Conservation (phyloP, 768 basidiomycete species). For the Sarcodon aspratus region DNA sequence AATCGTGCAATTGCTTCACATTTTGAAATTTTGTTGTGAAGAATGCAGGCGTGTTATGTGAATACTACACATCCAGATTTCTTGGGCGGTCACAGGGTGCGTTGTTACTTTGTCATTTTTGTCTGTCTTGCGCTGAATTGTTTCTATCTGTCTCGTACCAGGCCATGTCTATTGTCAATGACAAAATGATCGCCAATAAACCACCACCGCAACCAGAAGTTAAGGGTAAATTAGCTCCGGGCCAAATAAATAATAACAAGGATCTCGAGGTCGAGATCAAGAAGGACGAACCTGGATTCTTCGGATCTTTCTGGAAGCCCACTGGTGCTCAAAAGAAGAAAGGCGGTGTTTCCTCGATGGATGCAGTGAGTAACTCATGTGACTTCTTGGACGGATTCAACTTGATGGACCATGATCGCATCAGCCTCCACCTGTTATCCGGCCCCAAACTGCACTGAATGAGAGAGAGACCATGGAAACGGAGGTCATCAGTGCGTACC, state of each 20-base stretch:
- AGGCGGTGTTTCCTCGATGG: constrained; percentile 46
- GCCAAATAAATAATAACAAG: constrained; percentile 80
- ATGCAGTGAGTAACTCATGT: constrained; percentile 29
- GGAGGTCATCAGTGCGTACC: constrained; percentile 92
- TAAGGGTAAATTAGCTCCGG: constrained; percentile 56
- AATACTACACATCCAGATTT: constrained; percentile 99
- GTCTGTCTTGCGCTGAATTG: constrained; percentile 1
- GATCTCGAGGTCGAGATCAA: constrained; percentile 87
- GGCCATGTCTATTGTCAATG: constrained; percentile 84
- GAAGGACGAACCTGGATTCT: constrained; percentile 89
- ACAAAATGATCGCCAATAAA: constrained; percentile 75
- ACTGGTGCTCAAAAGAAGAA: constrained; percentile 47
- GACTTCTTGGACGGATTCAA: constrained; percentile 5
- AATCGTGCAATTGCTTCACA: not conserved
- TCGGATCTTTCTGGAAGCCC: constrained; percentile 76
- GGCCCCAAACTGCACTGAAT: constrained; percentile 82
- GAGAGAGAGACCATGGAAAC: constrained; percentile 98
- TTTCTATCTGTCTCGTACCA: constrained; percentile 13
- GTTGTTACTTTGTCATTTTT: constrained; percentile 2
- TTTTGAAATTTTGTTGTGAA: constrained; percentile 16
- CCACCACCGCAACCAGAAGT: constrained; percentile 55
- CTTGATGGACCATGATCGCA: constrained; percentile 24
- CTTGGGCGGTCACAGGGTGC: constrained; percentile 84
- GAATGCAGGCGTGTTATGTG: constrained; percentile 98
- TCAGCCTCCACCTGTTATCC: constrained; percentile 76